Percentiles rank a stretch among this genome's conserved stretches.
These are phyloP conservation scores for Carpinus viminea DNA, from an alignment of 306 rosid genomes.

Conservation along the genomic window DNA sequence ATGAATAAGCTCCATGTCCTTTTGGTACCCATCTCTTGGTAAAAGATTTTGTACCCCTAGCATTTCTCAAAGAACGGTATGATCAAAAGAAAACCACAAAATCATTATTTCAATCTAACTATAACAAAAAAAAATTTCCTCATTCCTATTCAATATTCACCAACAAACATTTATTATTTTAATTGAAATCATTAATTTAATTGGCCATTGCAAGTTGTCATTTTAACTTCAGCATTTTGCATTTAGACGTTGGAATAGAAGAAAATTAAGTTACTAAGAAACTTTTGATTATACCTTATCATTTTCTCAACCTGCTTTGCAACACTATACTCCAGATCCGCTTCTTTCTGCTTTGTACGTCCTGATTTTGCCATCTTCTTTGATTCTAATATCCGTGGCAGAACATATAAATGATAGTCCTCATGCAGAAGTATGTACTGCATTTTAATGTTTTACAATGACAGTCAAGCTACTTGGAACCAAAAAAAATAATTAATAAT, in stretches of 20 bases:
- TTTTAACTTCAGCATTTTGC: slow-evolving; percentile 9
- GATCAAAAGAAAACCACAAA: neutral
- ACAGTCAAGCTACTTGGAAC: slow-evolving; percentile 12
- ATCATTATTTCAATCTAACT: neutral
- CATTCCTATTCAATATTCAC: neutral
- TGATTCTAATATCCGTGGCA: slow-evolving; percentile 92
- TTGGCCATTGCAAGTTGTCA: neutral
- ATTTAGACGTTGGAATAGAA: neutral
- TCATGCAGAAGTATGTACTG: slow-evolving; percentile 89
- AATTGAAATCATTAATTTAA: neutral
- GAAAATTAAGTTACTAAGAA: slow-evolving; percentile 23
- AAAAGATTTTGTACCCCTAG: too few relatives aligned
- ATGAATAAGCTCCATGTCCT: too few relatives aligned
- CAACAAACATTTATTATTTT: neutral
- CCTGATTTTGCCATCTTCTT: slow-evolving; percentile 99
- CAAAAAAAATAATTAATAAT: slow-evolving; percentile 19
- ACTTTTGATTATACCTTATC: slow-evolving; percentile 64
- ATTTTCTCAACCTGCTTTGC: slow-evolving; percentile 99
- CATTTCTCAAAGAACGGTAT: neutral
- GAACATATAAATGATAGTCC: slow-evolving; percentile 87
- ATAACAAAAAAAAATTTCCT: neutral
- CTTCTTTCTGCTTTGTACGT: slow-evolving; percentile 95
- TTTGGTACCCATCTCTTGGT: too few relatives aligned
- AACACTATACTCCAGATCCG: slow-evolving; percentile 94
- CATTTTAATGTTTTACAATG: slow-evolving; percentile 29